A percentile compares a stretch with the other conserved stretches of the same genome.
Conservation (phyloP, 768 basidiomycete genomes). For the Saitozyma sp. region DNA sequence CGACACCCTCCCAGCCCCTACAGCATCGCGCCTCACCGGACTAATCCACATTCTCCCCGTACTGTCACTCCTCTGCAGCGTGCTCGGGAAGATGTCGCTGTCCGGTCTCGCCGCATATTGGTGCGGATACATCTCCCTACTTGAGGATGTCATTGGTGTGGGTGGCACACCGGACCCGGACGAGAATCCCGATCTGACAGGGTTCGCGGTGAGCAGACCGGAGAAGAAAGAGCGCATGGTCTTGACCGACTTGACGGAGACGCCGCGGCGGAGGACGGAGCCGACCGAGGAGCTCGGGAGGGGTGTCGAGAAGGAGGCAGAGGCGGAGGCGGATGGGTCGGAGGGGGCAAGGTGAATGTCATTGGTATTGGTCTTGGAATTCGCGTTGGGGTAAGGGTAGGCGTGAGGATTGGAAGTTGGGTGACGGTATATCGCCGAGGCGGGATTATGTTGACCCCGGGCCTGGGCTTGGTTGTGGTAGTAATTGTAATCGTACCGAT, state of each 20-base stretch:
- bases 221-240: constrained; percentile 42
- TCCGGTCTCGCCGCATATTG: constrained; percentile 34
- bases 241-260: constrained; percentile 37
- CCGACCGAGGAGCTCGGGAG: background rate
- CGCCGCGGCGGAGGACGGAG: constrained; percentile 21
- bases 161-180: constrained; percentile 13
- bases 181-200: constrained; percentile 5
- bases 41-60: no score
- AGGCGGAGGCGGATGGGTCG: background rate
- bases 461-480: no score
- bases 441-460: no score
- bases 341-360: background rate
- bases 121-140: background rate
- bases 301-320: background rate
- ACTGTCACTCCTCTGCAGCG: no score
- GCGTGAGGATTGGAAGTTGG: no score
- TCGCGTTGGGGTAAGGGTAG: no score
- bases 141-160: no score
- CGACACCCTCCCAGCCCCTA: background rate
- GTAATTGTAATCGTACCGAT: background rate
- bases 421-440: no score
- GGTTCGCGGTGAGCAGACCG: constrained; percentile 8
- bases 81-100: constrained; percentile 32
- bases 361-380: background rate
- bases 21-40: constrained; percentile 2